Percentiles rank a stretch among this genome's conserved stretches.
These are phyloP conservation scores for Irpex rosettiformis DNA, from an alignment of 1,284 basidiomycete genomes.

Conservation along the genomic window DNA sequence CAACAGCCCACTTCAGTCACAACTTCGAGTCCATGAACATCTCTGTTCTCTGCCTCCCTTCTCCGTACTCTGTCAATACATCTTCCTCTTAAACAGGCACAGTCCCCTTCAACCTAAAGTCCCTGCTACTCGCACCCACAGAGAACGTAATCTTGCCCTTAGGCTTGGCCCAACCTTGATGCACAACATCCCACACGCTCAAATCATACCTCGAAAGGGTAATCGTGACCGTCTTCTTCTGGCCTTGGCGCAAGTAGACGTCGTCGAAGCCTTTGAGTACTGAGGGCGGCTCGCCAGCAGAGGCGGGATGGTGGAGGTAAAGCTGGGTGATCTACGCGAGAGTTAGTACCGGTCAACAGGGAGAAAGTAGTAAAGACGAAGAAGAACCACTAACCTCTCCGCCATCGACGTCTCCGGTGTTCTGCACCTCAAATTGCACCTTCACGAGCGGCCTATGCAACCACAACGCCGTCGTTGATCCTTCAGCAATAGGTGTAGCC, in stretches of 20 bases:
- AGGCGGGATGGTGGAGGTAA: slow-evolving; percentile 39
- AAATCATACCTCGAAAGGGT: slow-evolving; percentile 41
- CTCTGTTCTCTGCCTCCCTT: no score
- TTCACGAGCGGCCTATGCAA: slow-evolving; percentile 60
- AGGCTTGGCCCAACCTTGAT: slow-evolving; percentile 52
- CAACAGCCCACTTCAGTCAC: no score
- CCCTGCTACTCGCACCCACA: slow-evolving; percentile 53
- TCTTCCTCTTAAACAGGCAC: slow-evolving; percentile 23
- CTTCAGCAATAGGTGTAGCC: slow-evolving; percentile 42
- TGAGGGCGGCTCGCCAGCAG: slow-evolving; percentile 38
- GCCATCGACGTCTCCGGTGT: slow-evolving; percentile 53
- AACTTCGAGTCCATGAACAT: no score
- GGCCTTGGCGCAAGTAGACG: slow-evolving; percentile 34
- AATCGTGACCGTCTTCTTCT: slow-evolving; percentile 34
- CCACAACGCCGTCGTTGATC: slow-evolving; percentile 57
- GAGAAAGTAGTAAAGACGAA: neutral
- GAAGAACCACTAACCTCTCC: slow-evolving; percentile 39
- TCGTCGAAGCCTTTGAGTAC: slow-evolving; percentile 44
- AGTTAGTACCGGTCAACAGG: neutral
- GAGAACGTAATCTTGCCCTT: slow-evolving; percentile 40
- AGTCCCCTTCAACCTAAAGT: slow-evolving; percentile 32
- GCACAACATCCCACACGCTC: slow-evolving; percentile 42
- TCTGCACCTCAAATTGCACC: slow-evolving; percentile 57
- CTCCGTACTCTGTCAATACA: no score
- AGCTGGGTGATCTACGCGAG: slow-evolving; percentile 38